These are phyloP conservation scores for Chlamydomonas sp. DNA, from an alignment of 139 green algal genomes.

Conservation along the genomic window DNA sequence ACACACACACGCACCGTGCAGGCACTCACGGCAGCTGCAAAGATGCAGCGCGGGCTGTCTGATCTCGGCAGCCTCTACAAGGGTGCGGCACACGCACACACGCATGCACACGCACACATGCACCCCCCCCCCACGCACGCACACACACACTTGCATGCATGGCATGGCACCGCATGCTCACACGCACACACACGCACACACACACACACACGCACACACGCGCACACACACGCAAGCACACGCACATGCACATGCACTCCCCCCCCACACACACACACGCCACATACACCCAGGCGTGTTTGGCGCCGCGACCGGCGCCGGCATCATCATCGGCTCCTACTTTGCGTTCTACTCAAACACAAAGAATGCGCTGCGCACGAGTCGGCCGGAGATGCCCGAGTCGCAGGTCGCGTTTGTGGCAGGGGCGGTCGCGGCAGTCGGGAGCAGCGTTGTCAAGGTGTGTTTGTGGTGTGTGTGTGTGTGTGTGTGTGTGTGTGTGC, in stretches of 20 bases:
- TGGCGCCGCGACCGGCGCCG: conserved; percentile 79
- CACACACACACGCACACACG: conserved; percentile 3
- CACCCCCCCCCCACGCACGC: too few species aligned
- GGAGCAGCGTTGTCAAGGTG: conserved; percentile 71
- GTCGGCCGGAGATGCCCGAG: neutral
- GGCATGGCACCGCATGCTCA: neutral
- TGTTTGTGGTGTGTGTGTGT: too few species aligned
- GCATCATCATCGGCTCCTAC: conserved; percentile 91
- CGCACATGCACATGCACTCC: neutral
- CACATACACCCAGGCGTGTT: conserved; percentile 79
- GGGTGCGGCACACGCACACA: neutral
- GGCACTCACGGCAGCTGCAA: neutral
- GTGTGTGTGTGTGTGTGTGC: too few species aligned
- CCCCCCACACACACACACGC: too few species aligned
- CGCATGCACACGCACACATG: neutral
- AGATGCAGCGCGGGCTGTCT: neutral
- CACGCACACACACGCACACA: neutral
- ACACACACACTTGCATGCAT: neutral
- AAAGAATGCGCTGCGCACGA: conserved; percentile 48
- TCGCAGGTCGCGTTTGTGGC: conserved; percentile 62
- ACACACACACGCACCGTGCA: neutral
- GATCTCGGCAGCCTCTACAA: conserved; percentile 8
- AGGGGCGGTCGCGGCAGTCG: conserved; percentile 63
- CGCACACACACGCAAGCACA: too few species aligned
- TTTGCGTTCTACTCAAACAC: conserved; percentile 79